These are phyloP conservation scores for Chlorella sp. DNA, from an alignment of 139 green algal genomes.

Conservation along the genomic window DNA sequence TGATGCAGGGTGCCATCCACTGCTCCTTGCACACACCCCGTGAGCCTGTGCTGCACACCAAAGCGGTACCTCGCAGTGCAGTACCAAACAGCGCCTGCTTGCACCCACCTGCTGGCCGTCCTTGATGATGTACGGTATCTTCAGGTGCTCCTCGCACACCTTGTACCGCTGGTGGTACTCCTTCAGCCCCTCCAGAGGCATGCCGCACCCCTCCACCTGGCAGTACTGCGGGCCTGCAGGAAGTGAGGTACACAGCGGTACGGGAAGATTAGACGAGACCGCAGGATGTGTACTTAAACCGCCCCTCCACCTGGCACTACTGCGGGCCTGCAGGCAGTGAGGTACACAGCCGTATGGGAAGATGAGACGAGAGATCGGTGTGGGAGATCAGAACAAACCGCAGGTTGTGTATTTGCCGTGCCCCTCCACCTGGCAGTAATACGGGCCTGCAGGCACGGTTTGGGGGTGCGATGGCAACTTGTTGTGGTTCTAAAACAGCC, in stretches of 20 bases:
- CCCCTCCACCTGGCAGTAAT: constrained; percentile 67
- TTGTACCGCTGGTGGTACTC: constrained; percentile 88
- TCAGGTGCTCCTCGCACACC: constrained; percentile 51
- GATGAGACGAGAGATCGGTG: too few relatives aligned
- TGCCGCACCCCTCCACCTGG: constrained; percentile 73
- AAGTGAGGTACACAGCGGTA: too few relatives aligned
- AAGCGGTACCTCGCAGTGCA: background rate
- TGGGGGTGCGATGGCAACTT: too few relatives aligned
- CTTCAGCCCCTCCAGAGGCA: constrained; percentile 71
- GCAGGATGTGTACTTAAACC: too few relatives aligned
- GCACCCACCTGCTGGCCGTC: constrained; percentile 74
- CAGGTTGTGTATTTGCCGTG: too few relatives aligned
- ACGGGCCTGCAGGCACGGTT: constrained; percentile 2
- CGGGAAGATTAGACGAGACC: too few relatives aligned
- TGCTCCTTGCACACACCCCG: background rate
- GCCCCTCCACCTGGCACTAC: constrained; percentile 70
- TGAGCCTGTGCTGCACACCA: background rate
- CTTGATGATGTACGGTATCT: constrained; percentile 42
- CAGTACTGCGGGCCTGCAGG: constrained; percentile 28
- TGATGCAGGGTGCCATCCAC: too few relatives aligned
- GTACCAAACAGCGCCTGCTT: background rate
- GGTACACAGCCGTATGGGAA: too few relatives aligned
- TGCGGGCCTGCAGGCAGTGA: constrained; percentile 5
- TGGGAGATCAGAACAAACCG: too few relatives aligned
- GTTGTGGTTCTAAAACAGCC: too few relatives aligned